Conservation (phyloP, 495 filamentous ascomycete genomes). For the Durotheca rogersii region DNA sequence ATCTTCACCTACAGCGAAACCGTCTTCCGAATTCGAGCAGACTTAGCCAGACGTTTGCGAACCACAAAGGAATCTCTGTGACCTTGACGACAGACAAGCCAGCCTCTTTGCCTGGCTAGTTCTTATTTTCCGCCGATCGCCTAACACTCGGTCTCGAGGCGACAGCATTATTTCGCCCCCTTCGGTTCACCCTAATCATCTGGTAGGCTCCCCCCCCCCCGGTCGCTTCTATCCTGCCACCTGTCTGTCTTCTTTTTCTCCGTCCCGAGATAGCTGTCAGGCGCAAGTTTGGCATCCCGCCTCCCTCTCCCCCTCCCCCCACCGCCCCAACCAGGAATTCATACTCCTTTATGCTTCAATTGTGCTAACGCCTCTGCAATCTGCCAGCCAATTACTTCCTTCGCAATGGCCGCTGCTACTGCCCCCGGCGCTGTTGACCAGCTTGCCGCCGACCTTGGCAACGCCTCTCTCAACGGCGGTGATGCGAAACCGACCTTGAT, state of each 20-base stretch:
- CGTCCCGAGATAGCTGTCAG: background rate
- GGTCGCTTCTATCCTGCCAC: no score
- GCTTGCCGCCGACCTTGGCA: constrained; percentile 63
- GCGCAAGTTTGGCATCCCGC: background rate
- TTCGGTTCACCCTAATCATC: constrained; percentile 14
- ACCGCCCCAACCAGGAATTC: background rate
- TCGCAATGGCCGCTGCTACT: constrained; percentile 65
- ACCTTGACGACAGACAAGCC: constrained; percentile 20
- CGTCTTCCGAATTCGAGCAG: no score
- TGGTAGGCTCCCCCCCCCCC: constrained; percentile 23
- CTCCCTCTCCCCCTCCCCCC: background rate
- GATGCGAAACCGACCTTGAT: constrained; percentile 61
- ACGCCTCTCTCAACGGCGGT: constrained; percentile 60
- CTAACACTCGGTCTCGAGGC: constrained; percentile 16
- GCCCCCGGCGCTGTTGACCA: constrained; percentile 67
- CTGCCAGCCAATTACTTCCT: constrained; percentile 17
- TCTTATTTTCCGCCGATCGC: constrained; percentile 24
- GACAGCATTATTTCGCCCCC: constrained; percentile 14
- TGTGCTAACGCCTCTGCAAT: constrained; percentile 5
- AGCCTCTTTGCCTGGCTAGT: background rate
- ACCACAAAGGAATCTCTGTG: no score
- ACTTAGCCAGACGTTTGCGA: no score
- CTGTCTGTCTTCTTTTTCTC: background rate
- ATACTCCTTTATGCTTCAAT: background rate
- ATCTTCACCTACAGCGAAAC: background rate